These are phyloP conservation scores for Sisymbrium altissimum DNA, from an alignment of 345 rosid genomes.

Conservation along the genomic window DNA sequence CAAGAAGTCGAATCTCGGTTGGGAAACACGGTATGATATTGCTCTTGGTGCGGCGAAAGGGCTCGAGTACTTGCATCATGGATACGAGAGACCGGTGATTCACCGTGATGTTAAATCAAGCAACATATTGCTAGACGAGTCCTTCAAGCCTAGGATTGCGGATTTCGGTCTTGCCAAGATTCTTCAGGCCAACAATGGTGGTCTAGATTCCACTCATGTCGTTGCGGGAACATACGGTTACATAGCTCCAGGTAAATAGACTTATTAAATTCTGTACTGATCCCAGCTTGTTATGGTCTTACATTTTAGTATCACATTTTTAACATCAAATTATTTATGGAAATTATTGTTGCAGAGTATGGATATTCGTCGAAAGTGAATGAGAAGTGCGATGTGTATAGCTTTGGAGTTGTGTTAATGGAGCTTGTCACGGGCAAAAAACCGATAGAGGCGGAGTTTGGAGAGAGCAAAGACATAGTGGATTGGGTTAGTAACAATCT, in stretches of 20 bases:
- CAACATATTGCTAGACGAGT: slow-evolving; percentile 78
- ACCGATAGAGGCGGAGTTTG: slow-evolving; percentile 74
- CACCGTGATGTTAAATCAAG: slow-evolving; percentile 89
- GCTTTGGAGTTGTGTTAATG: slow-evolving; percentile 91
- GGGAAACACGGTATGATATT: slow-evolving; percentile 80
- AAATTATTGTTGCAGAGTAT: slow-evolving; percentile 53
- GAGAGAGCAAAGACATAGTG: slow-evolving; percentile 79
- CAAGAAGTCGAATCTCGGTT: slow-evolving; percentile 64
- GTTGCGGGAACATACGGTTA: slow-evolving; percentile 92
- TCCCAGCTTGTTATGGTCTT: neutral
- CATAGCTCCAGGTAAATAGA: slow-evolving; percentile 84
- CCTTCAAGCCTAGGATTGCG: slow-evolving; percentile 84
- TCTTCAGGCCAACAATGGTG: slow-evolving; percentile 45
- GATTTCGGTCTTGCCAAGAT: slow-evolving; percentile 97
- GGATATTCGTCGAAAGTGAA: slow-evolving; percentile 77
- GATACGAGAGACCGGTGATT: slow-evolving; percentile 67
- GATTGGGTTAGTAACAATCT: slow-evolving; percentile 64
- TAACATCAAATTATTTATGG: neutral
- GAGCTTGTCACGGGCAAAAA: slow-evolving; percentile 82
- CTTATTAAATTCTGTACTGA: neutral
- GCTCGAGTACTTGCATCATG: slow-evolving; percentile 84
- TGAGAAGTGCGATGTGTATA: slow-evolving; percentile 91
- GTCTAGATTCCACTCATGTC: slow-evolving; percentile 62
- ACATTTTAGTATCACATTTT: neutral
- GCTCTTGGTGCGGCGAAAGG: slow-evolving; percentile 88